Evolutionary conservation across 1,284 basidiomycete genomes (phyloP).

Genomic region (Cryptococcus sp.): DNA sequence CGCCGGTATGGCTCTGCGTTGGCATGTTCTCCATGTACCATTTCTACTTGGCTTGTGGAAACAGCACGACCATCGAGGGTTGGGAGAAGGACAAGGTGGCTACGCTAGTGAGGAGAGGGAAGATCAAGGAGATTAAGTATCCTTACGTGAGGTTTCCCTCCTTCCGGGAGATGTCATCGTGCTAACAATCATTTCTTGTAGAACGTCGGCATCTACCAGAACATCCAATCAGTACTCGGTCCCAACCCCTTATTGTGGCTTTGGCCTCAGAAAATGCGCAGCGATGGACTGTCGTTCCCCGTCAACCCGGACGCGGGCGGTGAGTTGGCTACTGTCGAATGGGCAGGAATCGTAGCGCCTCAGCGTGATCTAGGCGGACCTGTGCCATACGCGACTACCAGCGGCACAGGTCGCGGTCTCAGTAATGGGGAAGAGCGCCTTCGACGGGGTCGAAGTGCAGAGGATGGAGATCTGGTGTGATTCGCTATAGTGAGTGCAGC

Average conservation of each 20-base stretch:
- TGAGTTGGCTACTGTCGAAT: slow-evolving; percentile 58
- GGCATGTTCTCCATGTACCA: slow-evolving; percentile 91
- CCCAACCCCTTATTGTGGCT: slow-evolving; percentile 75
- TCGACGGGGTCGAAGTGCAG: background rate
- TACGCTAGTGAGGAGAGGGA: slow-evolving; percentile 78
- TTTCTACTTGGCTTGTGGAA: slow-evolving; percentile 73
- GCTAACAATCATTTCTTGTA: slow-evolving; percentile 44
- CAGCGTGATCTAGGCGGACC: slow-evolving; percentile 18
- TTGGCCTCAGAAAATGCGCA: slow-evolving; percentile 62
- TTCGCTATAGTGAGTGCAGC: slow-evolving; percentile 7
- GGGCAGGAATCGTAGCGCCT: slow-evolving; percentile 42
- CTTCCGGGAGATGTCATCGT: background rate
- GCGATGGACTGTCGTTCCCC: slow-evolving; percentile 75
- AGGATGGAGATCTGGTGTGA: slow-evolving; percentile 27
- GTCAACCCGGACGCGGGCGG: slow-evolving; percentile 75
- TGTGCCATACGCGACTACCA: slow-evolving; percentile 9
- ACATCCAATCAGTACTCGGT: slow-evolving; percentile 77
- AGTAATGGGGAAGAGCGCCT: slow-evolving; percentile 4
- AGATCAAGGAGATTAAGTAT: slow-evolving; percentile 84
- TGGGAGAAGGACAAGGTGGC: slow-evolving; percentile 97
- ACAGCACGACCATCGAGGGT: slow-evolving; percentile 93
- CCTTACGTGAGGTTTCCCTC: slow-evolving; percentile 73
- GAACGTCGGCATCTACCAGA: slow-evolving; percentile 74
- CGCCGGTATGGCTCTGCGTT: slow-evolving; percentile 82
- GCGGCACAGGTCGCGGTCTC: slow-evolving; percentile 2